A percentile compares a stretch with the other conserved stretches of the same genome.
Evolutionary conservation across 352 stramenopile species (phyloP).

Genomic region (Globisporangium viniferum): DNA sequence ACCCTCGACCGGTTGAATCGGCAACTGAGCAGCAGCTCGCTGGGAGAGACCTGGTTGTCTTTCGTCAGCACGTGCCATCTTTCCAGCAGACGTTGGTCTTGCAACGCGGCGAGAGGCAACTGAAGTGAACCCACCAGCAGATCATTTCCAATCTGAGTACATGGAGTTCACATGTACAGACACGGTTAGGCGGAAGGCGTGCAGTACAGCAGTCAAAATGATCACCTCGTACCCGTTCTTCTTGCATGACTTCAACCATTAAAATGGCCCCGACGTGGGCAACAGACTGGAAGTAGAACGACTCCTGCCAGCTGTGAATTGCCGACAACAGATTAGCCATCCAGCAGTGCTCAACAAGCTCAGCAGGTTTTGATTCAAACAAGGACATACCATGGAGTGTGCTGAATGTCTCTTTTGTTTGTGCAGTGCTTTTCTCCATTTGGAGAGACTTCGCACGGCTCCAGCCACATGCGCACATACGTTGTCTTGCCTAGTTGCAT

Average conservation of each 20-base stretch:
- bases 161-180: neutral
- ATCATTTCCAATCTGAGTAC: constrained; percentile 35
- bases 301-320: constrained; percentile 38
- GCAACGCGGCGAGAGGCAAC: constrained; percentile 39
- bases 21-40: constrained; percentile 44
- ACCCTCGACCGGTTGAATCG: constrained; percentile 52
- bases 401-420: constrained; percentile 30
- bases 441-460: constrained; percentile 21
- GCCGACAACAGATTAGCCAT: neutral
- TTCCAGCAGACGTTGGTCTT: constrained; percentile 45
- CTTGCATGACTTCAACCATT: constrained; percentile 55
- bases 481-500: constrained; percentile 26
- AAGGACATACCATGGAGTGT: constrained; percentile 20
- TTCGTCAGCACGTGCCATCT: constrained; percentile 48
- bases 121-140: constrained; percentile 33
- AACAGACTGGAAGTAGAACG: constrained; percentile 42
- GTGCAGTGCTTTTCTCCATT: constrained; percentile 31
- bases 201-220: neutral
- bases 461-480: constrained; percentile 51
- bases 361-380: neutral
- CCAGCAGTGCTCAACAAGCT: neutral
- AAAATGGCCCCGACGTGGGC: constrained; percentile 38
- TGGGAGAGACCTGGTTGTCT: constrained; percentile 24
- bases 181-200: neutral
- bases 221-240: constrained; percentile 30